phyloP scores from a whole-genome alignment of 257 asterid species.

The Solanum chilense region DNA sequence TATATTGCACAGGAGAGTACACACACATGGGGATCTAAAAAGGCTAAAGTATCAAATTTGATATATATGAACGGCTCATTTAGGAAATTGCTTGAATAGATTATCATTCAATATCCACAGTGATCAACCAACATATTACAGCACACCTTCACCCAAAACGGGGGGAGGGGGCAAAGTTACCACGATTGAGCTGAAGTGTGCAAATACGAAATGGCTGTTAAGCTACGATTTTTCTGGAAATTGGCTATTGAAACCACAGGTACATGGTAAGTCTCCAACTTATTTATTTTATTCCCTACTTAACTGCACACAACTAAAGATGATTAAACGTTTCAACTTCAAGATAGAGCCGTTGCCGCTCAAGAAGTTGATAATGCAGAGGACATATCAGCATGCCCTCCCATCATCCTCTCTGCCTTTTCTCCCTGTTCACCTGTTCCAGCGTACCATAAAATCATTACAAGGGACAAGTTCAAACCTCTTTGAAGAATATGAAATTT shows the following conservation, averaged over 20 bases:
- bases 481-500: neutral
- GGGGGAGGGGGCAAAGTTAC: neutral
- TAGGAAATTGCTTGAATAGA: neutral
- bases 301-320: neutral
- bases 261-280: neutral
- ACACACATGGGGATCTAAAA: neutral
- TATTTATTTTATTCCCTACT: neutral
- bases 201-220: neutral
- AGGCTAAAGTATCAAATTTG: neutral
- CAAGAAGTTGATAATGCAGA: conserved; percentile 4
- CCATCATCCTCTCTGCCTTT: conserved; percentile 81
- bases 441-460: neutral
- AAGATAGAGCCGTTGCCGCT: neutral
- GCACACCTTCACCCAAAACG: neutral
- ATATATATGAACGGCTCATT: neutral
- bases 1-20: no score
- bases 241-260: neutral
- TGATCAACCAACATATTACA: neutral
- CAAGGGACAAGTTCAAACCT: neutral
- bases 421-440: conserved; percentile 82
- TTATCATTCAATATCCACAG: neutral
- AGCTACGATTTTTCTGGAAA: neutral
- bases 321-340: neutral
- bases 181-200: neutral
- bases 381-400: conserved; percentile 67